Evolutionary conservation across 192 early-diverging fungal genomes (phyloP).

Genomic region (Gamsiella multidivaricata): DNA sequence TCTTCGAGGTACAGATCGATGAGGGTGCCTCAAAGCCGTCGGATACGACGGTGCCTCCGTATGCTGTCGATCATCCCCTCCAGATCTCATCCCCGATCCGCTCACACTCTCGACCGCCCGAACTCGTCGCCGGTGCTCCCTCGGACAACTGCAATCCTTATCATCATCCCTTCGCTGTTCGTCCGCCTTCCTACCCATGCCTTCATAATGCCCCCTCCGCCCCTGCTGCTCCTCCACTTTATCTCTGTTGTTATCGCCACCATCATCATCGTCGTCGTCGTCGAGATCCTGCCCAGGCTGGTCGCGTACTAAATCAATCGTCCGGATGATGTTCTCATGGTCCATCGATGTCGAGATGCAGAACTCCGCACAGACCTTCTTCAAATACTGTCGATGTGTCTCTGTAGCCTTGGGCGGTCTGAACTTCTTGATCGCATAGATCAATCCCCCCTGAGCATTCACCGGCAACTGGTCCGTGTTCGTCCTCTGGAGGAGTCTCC

Average conservation of each 20-base stretch:
- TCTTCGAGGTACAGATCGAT: slow-evolving; percentile 1
- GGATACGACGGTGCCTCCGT: background rate
- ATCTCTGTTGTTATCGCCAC: slow-evolving; percentile 61
- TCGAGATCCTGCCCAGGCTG: slow-evolving; percentile 79
- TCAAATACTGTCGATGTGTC: slow-evolving; percentile 91
- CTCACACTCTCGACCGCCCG: slow-evolving; percentile 17
- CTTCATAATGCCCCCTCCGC: background rate
- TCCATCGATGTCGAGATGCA: slow-evolving; percentile 93
- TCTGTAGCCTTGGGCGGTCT: slow-evolving; percentile 76
- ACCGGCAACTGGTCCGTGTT: slow-evolving; percentile 13
- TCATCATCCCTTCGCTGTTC: slow-evolving; percentile 12
- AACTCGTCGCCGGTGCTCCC: slow-evolving; percentile 4
- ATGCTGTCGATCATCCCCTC: too few species aligned
- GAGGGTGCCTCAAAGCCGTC: background rate
- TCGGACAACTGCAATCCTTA: slow-evolving; percentile 25
- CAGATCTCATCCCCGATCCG: too few species aligned
- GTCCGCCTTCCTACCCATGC: background rate
- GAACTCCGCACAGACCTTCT: slow-evolving; percentile 94
- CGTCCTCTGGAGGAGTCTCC: slow-evolving; percentile 22
- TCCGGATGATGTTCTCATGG: slow-evolving; percentile 90
- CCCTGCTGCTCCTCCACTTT: slow-evolving; percentile 68
- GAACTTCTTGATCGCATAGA: slow-evolving; percentile 78
- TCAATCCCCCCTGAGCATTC: slow-evolving; percentile 50
- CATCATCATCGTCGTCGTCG: slow-evolving; percentile 72
- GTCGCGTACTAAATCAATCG: slow-evolving; percentile 94